Percentiles rank a stretch among this genome's conserved stretches.
Evolutionary conservation across 2,329 filamentous ascomycete genomes (phyloP).

Genomic region (Paecilomyces variotii): DNA sequence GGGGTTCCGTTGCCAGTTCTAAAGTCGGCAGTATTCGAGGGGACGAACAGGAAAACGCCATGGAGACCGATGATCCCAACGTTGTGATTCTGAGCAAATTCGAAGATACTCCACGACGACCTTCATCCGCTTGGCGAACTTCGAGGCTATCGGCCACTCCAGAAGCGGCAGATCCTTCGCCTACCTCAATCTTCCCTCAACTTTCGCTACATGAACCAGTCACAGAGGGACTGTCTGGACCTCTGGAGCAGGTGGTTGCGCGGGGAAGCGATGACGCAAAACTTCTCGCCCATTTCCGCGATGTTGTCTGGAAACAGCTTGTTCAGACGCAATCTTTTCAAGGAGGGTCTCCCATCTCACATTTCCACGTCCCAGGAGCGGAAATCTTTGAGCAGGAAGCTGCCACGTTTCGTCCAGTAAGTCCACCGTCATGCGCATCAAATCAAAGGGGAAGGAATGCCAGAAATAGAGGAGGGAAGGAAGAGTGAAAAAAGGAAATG

Average conservation of each 20-base stretch:
- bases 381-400: slow-evolving; percentile 42
- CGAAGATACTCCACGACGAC: slow-evolving; percentile 36
- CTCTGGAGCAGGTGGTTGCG: slow-evolving; percentile 12
- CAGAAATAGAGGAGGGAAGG: too few species aligned
- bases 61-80: slow-evolving; percentile 36
- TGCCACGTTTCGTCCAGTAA: slow-evolving; percentile 43
- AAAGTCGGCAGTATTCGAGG: slow-evolving; percentile 20
- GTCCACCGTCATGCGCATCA: slow-evolving; percentile 13
- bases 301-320: slow-evolving; percentile 35
- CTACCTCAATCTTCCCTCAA: slow-evolving; percentile 18
- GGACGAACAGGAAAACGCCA: slow-evolving; percentile 15
- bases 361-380: slow-evolving; percentile 22
- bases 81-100: slow-evolving; percentile 44
- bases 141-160: slow-evolving; percentile 28
- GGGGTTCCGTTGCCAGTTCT: slow-evolving; percentile 19
- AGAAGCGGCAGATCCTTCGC: slow-evolving; percentile 18
- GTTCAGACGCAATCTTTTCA: slow-evolving; percentile 20
- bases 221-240: slow-evolving; percentile 13
- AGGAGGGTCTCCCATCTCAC: slow-evolving; percentile 11
- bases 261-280: slow-evolving; percentile 22
- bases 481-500: neutral
- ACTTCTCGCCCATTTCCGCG: slow-evolving; percentile 32
- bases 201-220: slow-evolving; percentile 14
- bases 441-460: too few species aligned
- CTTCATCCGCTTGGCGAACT: slow-evolving; percentile 21